Evolutionary conservation across 1,284 basidiomycete species (phyloP), one percentile per base, ranked within the genome.

Genomic region (Fomitopsis betulina): DNA sequence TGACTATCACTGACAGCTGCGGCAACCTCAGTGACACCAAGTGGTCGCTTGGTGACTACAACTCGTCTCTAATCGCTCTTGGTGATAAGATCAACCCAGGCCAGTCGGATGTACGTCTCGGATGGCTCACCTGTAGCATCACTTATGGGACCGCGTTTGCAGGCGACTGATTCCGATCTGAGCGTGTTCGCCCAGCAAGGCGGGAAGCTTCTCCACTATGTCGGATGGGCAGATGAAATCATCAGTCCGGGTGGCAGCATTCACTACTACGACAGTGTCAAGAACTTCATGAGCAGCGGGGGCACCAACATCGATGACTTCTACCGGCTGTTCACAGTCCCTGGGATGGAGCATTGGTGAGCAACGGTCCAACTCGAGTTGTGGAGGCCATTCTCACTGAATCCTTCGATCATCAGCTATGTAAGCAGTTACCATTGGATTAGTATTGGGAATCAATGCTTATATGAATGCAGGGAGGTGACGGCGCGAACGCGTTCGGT

Each of bases 291-390:
- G 51, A 52, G 64, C 27, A 56, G 66, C 37, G 64, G 61, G 52
- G 55, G 56, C 30, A 25, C 62, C 2, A 62, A 65, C 39, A 66
- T 75, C 25, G 67, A 72, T 54, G 65, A 71, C 42, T 73, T 70
- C 63, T 78, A 76, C 64, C 68, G 72, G 21, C 67, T 77, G 17
- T 78, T 77, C 64, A 65, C 72, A 21, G 70, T 77, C n/a, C 72
- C 75, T 0, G 77, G 76, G 1, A 77, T 78, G 76, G 63, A 62
- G 15, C 76, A 78, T 62, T 76, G 76, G 63, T 61, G 58, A 19
- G 69, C 17, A 27, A 5, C 12, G 6, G 9, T 17, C 5, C 9
- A 8, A 4, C 2, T 17, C 4, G 1, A 21, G 25, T 23, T 17
- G 21, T 13, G 42, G 21, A 27, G 23, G 12, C 45, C 25, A 15